phyloP scores from a whole-genome alignment of 306 rosid species.

The Prunus kanzakura region DNA sequence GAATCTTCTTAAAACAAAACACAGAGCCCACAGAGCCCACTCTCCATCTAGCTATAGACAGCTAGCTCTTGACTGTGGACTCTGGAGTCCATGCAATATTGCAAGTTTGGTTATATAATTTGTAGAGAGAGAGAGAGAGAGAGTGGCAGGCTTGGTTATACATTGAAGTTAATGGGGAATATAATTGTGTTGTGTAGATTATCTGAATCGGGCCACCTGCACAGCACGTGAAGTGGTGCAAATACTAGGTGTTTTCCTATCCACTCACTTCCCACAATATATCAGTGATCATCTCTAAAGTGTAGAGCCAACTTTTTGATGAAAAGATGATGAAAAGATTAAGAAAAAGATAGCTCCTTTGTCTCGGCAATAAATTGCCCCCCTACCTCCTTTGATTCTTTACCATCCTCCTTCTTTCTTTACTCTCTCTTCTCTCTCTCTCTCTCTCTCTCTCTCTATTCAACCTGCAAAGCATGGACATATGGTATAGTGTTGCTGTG shows the following conservation, averaged over 20 bases:
- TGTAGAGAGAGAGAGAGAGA: background rate
- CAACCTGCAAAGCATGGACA: background rate
- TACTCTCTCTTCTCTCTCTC: conserved; percentile 27
- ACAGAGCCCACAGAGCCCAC: background rate
- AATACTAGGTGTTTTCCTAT: conserved; percentile 31
- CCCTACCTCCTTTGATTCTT: conserved; percentile 25
- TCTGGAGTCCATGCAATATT: background rate
- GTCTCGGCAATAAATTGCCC: conserved; percentile 50
- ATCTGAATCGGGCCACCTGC: conserved; percentile 35
- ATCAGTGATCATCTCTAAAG: conserved; percentile 25
- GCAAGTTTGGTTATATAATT: background rate
- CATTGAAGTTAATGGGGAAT: background rate
- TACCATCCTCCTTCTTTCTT: conserved; percentile 24
- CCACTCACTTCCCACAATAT: conserved; percentile 54
- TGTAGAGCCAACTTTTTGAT: conserved; percentile 42
- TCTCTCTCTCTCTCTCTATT: conserved; percentile 13
- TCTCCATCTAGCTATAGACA: background rate
- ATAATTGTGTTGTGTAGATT: conserved; percentile 17
- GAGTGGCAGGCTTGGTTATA: background rate
- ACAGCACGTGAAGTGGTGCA: conserved; percentile 83
- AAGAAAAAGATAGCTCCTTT: conserved; percentile 41
- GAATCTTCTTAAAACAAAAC: background rate
- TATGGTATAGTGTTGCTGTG: conserved; percentile 31
- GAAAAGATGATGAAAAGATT: conserved; percentile 49
- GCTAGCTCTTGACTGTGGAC: background rate